Evolutionary conservation across 257 asterid species (phyloP).

Genomic region (Verbascum thapsus): DNA sequence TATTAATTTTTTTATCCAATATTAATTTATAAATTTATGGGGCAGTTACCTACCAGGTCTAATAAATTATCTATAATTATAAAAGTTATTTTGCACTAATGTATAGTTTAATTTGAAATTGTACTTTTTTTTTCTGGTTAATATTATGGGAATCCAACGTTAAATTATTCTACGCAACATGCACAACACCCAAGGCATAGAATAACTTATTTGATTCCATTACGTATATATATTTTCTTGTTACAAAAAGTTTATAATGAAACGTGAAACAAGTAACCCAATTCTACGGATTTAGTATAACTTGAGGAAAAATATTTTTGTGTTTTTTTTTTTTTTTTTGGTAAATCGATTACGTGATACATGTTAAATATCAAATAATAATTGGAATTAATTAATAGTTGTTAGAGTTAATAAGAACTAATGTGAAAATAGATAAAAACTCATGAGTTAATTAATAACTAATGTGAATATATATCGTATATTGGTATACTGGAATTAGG

Average conservation of each 20-base stretch:
- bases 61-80: slow-evolving; percentile 22
- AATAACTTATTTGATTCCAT: slow-evolving; percentile 20
- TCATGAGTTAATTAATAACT: too few relatives aligned
- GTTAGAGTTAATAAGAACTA: too few relatives aligned
- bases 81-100: slow-evolving; percentile 26
- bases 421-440: too few relatives aligned
- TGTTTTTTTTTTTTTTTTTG: not conserved
- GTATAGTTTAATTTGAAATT: slow-evolving; percentile 28
- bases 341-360: too few relatives aligned
- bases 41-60: slow-evolving; percentile 32
- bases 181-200: slow-evolving; percentile 8
- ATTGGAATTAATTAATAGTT: too few relatives aligned
- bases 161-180: slow-evolving; percentile 25
- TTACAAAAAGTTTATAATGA: not conserved
- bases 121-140: slow-evolving; percentile 22
- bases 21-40: slow-evolving; percentile 22
- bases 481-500: too few relatives aligned
- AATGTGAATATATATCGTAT: too few relatives aligned
- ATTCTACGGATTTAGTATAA: slow-evolving; percentile 11
- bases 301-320: slow-evolving; percentile 10
- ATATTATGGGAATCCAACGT: slow-evolving; percentile 22
- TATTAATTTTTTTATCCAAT: too few relatives aligned
- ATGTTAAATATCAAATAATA: too few relatives aligned
- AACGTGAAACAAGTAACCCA: slow-evolving; percentile 22
- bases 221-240: slow-evolving; percentile 1